These are phyloP conservation scores for Trichoderma sp. DNA, from an alignment of 2,329 filamentous ascomycete genomes.

Conservation along the genomic window DNA sequence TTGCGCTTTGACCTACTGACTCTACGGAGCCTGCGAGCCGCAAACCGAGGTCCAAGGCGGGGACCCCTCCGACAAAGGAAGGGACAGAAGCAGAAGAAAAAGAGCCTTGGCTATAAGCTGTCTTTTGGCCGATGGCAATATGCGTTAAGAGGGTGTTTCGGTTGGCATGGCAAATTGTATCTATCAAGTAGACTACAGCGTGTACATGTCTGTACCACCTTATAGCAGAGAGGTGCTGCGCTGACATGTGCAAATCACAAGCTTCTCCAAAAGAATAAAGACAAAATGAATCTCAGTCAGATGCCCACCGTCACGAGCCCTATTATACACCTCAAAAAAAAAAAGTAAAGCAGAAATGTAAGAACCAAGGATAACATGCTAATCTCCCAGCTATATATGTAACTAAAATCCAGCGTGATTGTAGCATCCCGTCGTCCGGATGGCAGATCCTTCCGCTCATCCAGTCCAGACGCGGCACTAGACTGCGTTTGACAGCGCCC, in stretches of 20 bases:
- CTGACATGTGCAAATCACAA: constrained; percentile 2
- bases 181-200: not conserved
- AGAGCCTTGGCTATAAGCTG: not conserved
- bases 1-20: constrained; percentile 12
- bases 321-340: constrained; percentile 1
- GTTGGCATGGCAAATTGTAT: not conserved
- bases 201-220: too few relatives aligned
- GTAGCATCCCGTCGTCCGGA: constrained; percentile 24
- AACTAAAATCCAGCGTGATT: not conserved
- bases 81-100: not conserved
- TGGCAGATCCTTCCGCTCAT: constrained; percentile 4
- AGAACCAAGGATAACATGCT: not conserved
- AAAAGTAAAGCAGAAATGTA: not conserved
- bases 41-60: constrained; percentile 25
- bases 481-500: not conserved
- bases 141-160: constrained; percentile 12
- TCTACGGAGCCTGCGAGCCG: constrained; percentile 6
- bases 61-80: not conserved
- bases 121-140: not conserved
- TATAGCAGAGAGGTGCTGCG: not conserved
- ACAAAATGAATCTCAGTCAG: not conserved
- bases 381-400: not conserved
- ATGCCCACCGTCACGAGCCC: constrained; percentile 16
- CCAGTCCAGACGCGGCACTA: not conserved
- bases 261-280: not conserved